Evolutionary conservation across 257 asterid species (phyloP), one percentile per base, ranked within the genome.

Genomic region (Nemophila menziesii): DNA sequence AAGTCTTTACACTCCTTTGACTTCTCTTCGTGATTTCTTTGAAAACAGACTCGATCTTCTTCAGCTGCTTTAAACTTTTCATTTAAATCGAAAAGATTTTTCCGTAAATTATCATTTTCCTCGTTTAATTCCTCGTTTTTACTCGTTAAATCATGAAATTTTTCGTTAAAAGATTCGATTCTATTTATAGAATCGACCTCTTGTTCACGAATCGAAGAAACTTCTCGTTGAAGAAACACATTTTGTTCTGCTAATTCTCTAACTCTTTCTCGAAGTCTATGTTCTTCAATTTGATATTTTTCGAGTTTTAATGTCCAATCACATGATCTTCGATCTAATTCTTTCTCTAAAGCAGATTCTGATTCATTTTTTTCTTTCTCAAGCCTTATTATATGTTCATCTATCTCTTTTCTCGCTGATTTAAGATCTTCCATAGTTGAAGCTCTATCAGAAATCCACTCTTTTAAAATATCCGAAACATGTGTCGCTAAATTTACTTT

Each of bases 181-280:
- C 60, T 71, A 60, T 60, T 65, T 54, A 57, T 69, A 46, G 58
- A 58, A 24, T 71, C 77, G 22, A 61, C 53, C 53, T 82, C 96
- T 62, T 56, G 75, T 61, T 86, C 99, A 34, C 69, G 56, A 36
- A 69, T 72, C 33, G 93, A 73, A 45, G 77, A 77, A 55, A 82
- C 75, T 67, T 92, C 96, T 62, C 82, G 73, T 69, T 92, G 96
- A 48, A 92, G 92, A 51, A 64, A 61, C 44, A 92, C 99, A 60
- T 92, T 92, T 66, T 79, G 99, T 64, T 92, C 99, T 36, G 96
- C 99, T 20, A 92, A 75, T 58, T 92, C 92, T 55, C 93, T 68
- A 43, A 82, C 83, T 77, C 96, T 77, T 60, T 92, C 99, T 33
- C 96, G 76, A 59, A 92, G 96, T 70, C 92, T 73, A 27, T 79